Evolutionary conservation across 768 basidiomycete genomes (phyloP).

Genomic region (Psilocybe tampanensis): DNA sequence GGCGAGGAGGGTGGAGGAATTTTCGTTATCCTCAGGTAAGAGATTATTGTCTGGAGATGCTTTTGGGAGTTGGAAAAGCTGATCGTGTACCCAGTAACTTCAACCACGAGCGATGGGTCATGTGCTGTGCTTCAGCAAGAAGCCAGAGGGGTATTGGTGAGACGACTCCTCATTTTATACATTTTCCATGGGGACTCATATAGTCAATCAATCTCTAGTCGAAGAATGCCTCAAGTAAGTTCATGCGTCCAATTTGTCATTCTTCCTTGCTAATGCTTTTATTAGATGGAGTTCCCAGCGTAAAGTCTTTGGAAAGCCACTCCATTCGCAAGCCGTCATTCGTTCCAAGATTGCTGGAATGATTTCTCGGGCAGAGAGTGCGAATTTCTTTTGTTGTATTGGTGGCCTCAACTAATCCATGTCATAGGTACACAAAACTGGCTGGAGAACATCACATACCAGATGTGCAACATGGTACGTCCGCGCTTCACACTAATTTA

Average conservation of each 20-base stretch:
- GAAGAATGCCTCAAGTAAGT: conserved; percentile 84
- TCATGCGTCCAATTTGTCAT: not conserved
- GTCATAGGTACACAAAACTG: conserved; percentile 64
- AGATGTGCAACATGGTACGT: conserved; percentile 82
- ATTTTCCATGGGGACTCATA: not conserved
- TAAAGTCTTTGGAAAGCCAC: conserved; percentile 88
- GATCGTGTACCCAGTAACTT: conserved; percentile 62
- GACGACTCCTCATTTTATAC: conserved; percentile 3
- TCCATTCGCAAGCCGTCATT: conserved; percentile 84
- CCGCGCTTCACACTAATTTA: not conserved
- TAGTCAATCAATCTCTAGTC: conserved; percentile 35
- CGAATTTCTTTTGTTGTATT: conserved; percentile 5
- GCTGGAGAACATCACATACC: conserved; percentile 88
- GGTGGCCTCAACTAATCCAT: conserved; percentile 6
- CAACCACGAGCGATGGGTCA: conserved; percentile 95
- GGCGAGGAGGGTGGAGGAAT: conserved; percentile 50
- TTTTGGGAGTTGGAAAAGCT: not conserved
- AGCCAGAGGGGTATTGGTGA: conserved; percentile 36
- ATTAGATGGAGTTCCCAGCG: conserved; percentile 85
- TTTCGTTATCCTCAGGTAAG: conserved; percentile 37
- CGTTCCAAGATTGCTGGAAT: conserved; percentile 86
- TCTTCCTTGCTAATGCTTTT: not conserved
- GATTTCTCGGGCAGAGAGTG: conserved; percentile 72
- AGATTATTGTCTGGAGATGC: not conserved
- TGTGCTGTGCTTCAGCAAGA: conserved; percentile 76